phyloP scores from a whole-genome alignment of 2,329 filamentous ascomycete genomes.

The Escovopsis sp. region DNA sequence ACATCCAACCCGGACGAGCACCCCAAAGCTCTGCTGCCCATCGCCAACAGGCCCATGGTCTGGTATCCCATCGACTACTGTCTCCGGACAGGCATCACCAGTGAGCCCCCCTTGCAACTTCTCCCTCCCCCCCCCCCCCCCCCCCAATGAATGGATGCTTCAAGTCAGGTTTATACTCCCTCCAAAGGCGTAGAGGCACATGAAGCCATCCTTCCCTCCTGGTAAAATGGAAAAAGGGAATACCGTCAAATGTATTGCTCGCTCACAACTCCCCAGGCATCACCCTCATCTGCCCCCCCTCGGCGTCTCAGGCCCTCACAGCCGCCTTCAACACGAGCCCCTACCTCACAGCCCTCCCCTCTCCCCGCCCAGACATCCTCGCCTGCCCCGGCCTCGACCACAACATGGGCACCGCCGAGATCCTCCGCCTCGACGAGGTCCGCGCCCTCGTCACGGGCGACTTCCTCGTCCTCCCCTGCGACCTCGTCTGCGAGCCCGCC shows the following conservation, averaged over 20 bases:
- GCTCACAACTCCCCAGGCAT: constrained; percentile 31
- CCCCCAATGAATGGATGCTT: not conserved
- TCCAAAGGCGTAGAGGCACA: not conserved
- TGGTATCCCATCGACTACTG: constrained; percentile 83
- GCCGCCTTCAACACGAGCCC: constrained; percentile 62
- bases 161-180: too few relatives aligned
- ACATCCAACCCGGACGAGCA: constrained; percentile 66
- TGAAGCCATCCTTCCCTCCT: not conserved
- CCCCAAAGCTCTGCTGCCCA: constrained; percentile 67
- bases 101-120: constrained; percentile 28
- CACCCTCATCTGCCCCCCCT: constrained; percentile 47
- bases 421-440: constrained; percentile 72
- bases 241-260: not conserved
- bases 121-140: not conserved
- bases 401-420: constrained; percentile 78
- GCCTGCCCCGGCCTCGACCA: constrained; percentile 62
- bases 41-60: constrained; percentile 77
- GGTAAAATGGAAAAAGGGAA: not conserved
- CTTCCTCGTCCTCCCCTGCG: constrained; percentile 84
- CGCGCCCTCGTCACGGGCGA: constrained; percentile 65
- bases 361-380: constrained; percentile 59
- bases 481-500: constrained; percentile 78
- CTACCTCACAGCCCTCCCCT: constrained; percentile 57
- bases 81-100: constrained; percentile 62
- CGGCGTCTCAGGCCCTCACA: constrained; percentile 49